These are phyloP conservation scores for Cladosporium sp. DNA, from an alignment of 2,329 filamentous ascomycete species.

Conservation along the genomic window DNA sequence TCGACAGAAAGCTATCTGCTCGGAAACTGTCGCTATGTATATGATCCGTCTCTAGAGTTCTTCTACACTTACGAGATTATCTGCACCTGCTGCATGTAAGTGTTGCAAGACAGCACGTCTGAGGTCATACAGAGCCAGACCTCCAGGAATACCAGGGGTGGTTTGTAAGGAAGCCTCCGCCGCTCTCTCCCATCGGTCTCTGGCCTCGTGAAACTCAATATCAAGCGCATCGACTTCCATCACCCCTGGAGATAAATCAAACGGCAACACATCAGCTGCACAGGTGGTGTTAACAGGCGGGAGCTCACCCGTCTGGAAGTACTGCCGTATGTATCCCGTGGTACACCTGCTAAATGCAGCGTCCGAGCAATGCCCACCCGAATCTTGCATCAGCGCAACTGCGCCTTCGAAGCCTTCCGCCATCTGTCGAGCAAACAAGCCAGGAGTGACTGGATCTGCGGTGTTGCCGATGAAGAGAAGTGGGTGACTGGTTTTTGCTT, in stretches of 20 bases:
- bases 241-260: conserved; percentile 14
- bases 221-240: background rate
- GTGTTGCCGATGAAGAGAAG: conserved; percentile 31
- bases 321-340: conserved; percentile 26
- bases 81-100: too few relatives aligned
- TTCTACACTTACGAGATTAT: too few relatives aligned
- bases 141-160: background rate
- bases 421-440: conserved; percentile 32
- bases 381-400: conserved; percentile 30
- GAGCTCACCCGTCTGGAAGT: conserved; percentile 31
- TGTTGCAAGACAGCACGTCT: background rate
- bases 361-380: conserved; percentile 30
- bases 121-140: background rate
- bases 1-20: too few relatives aligned
- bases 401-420: conserved; percentile 29
- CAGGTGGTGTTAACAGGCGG: conserved; percentile 27
- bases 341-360: conserved; percentile 27
- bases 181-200: background rate
- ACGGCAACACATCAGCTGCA: conserved; percentile 25
- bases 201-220: background rate
- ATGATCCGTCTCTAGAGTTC: too few relatives aligned
- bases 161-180: background rate
- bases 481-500: conserved; percentile 26
- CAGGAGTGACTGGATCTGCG: conserved; percentile 33
- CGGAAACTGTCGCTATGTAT: too few relatives aligned